Evolutionary conservation across 2,329 filamentous ascomycete species (phyloP).

Genomic region (Didymella keratinophila): DNA sequence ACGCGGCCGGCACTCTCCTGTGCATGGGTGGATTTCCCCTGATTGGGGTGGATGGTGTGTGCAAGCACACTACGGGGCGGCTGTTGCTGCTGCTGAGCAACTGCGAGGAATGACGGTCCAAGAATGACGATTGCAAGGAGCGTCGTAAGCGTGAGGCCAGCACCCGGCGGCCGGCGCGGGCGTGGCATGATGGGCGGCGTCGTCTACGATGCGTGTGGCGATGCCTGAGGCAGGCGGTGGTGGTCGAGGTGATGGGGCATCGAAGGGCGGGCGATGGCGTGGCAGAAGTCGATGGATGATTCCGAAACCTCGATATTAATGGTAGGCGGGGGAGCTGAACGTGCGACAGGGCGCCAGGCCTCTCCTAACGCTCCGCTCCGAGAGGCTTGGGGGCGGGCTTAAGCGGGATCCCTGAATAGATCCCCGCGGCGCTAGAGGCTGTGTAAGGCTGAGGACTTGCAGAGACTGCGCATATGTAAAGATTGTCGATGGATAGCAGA

Average conservation of each 20-base stretch:
- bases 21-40: slow-evolving; percentile 27
- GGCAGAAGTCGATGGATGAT: slow-evolving; percentile 25
- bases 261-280: slow-evolving; percentile 27
- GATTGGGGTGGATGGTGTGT: slow-evolving; percentile 28
- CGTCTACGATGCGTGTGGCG: slow-evolving; percentile 32
- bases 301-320: slow-evolving; percentile 27
- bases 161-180: slow-evolving; percentile 51
- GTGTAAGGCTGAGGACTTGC: slow-evolving; percentile 10
- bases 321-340: slow-evolving; percentile 18
- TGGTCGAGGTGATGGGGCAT: slow-evolving; percentile 45
- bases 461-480: background rate
- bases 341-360: slow-evolving; percentile 13
- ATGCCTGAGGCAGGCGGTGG: slow-evolving; percentile 44
- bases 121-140: slow-evolving; percentile 48
- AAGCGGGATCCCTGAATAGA: slow-evolving; percentile 15
- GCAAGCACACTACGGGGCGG: slow-evolving; percentile 34
- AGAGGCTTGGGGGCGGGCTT: slow-evolving; percentile 24
- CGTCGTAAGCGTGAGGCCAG: slow-evolving; percentile 46
- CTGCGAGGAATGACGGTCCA: slow-evolving; percentile 45
- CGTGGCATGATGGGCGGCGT: slow-evolving; percentile 45
- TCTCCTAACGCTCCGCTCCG: background rate
- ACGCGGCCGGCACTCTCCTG: slow-evolving; percentile 30
- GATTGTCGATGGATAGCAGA: background rate
- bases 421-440: slow-evolving; percentile 18
- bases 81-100: slow-evolving; percentile 54